Evolutionary conservation across 1,284 basidiomycete species (phyloP).

Genomic region (Ganoderma leucocontextum): DNA sequence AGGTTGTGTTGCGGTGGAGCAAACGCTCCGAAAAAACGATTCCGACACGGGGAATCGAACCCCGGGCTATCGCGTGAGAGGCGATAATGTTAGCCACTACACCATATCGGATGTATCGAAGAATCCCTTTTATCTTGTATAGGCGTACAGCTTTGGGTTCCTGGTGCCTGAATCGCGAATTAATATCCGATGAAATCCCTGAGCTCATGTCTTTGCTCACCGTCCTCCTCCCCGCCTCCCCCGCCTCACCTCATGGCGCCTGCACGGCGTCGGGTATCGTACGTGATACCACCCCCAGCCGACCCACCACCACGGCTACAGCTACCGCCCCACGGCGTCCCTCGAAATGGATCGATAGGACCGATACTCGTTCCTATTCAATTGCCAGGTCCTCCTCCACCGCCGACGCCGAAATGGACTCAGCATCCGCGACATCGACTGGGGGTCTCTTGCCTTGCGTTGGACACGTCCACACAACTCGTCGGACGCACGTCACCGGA

Average conservation of each 20-base stretch:
- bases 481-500: slow-evolving; percentile 69
- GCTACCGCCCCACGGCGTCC: slow-evolving; percentile 71
- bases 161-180: neutral
- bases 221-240: slow-evolving; percentile 5
- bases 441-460: slow-evolving; percentile 84
- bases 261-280: slow-evolving; percentile 74
- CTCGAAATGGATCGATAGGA: slow-evolving; percentile 67
- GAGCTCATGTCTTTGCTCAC: neutral
- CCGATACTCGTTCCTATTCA: slow-evolving; percentile 67
- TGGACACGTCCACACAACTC: slow-evolving; percentile 86
- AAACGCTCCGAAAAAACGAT: neutral
- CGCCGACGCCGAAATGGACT: slow-evolving; percentile 35
- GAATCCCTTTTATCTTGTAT: too few species aligned
- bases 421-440: slow-evolving; percentile 86
- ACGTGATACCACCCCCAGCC: slow-evolving; percentile 81
- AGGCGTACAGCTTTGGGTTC: too few species aligned
- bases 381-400: slow-evolving; percentile 51
- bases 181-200: too few species aligned
- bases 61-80: slow-evolving; percentile 22
- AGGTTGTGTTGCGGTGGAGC: too few species aligned
- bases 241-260: slow-evolving; percentile 47
- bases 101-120: slow-evolving; percentile 11
- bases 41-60: slow-evolving; percentile 23
- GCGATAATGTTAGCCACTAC: slow-evolving; percentile 20
- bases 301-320: slow-evolving; percentile 71